Conservation (phyloP, 2,329 filamentous ascomycete species). For the Pseudogymnoascus sp. region DNA sequence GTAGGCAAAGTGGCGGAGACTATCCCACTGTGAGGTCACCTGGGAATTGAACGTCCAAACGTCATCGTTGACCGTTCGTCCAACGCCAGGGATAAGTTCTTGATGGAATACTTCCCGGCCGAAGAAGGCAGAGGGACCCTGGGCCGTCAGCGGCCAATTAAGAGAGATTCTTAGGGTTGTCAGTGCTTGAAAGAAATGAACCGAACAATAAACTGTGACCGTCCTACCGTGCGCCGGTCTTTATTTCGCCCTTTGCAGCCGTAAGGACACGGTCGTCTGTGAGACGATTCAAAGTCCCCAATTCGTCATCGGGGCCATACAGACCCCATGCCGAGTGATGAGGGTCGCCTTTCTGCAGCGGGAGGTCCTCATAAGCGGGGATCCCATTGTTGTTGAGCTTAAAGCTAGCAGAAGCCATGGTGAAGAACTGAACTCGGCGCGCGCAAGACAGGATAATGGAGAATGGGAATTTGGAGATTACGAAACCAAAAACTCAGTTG, state of each 20-base stretch:
- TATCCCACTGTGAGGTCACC: conserved; percentile 47
- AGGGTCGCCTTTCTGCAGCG: conserved; percentile 39
- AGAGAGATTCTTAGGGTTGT: conserved; percentile 40
- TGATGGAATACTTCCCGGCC: conserved; percentile 46
- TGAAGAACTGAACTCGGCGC: background rate
- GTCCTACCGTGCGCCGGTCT: conserved; percentile 35
- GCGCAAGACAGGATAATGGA: background rate
- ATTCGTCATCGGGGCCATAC: conserved; percentile 44
- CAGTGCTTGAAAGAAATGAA: background rate
- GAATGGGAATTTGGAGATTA: background rate
- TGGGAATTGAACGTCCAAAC: conserved; percentile 51
- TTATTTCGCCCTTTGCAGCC: conserved; percentile 43
- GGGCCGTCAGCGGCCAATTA: conserved; percentile 50
- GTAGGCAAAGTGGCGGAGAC: conserved; percentile 42
- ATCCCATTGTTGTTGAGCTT: conserved; percentile 35
- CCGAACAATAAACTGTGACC: background rate
- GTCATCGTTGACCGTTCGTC: conserved; percentile 50
- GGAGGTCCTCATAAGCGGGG: conserved; percentile 39
- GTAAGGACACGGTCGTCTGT: conserved; percentile 44
- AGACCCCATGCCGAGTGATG: conserved; percentile 36
- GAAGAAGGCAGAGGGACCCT: conserved; percentile 43
- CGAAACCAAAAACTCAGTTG: background rate
- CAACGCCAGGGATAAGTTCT: conserved; percentile 41
- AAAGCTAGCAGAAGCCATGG: conserved; percentile 7
- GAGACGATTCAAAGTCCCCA: conserved; percentile 53